These are phyloP conservation scores for Polygonum maritimum DNA, from an alignment of 148 eudicot species.

Conservation along the genomic window DNA sequence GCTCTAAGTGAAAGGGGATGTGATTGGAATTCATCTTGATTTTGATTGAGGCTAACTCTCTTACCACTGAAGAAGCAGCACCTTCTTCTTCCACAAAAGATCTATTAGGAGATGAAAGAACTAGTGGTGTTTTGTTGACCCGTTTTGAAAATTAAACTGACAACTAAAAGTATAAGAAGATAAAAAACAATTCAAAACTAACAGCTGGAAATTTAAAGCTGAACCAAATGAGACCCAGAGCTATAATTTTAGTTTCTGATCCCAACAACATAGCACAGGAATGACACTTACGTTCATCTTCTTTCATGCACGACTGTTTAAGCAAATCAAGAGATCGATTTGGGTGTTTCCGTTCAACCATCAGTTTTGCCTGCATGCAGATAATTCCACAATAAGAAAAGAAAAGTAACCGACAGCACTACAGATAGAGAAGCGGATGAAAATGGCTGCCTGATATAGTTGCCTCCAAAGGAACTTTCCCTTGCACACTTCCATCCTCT, in stretches of 20 bases:
- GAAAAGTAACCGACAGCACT: neutral
- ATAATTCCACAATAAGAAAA: neutral
- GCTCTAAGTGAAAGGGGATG: no score
- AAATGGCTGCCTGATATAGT: slow-evolving; percentile 57
- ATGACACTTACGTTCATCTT: slow-evolving; percentile 53
- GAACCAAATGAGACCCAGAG: no score
- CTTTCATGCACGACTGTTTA: slow-evolving; percentile 39
- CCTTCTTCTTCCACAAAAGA: no score
- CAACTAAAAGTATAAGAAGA: no score
- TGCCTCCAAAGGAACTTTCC: slow-evolving; percentile 51
- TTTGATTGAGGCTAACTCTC: no score
- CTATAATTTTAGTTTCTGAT: neutral
- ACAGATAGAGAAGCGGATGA: neutral
- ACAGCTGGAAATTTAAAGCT: no score
- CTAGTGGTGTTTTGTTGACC: no score
- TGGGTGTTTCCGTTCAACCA: slow-evolving; percentile 40
- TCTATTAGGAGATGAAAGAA: no score
- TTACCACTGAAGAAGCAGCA: no score
- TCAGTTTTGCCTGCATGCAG: slow-evolving; percentile 49
- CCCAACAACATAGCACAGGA: neutral
- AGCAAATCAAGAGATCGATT: slow-evolving; percentile 40
- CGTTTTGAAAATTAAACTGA: no score
- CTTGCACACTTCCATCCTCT: slow-evolving; percentile 36
- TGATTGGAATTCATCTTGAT: no score
- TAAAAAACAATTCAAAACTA: no score